Conservation (phyloP, 2,329 filamentous ascomycete genomes). For the Xenoacremonium recifei region DNA sequence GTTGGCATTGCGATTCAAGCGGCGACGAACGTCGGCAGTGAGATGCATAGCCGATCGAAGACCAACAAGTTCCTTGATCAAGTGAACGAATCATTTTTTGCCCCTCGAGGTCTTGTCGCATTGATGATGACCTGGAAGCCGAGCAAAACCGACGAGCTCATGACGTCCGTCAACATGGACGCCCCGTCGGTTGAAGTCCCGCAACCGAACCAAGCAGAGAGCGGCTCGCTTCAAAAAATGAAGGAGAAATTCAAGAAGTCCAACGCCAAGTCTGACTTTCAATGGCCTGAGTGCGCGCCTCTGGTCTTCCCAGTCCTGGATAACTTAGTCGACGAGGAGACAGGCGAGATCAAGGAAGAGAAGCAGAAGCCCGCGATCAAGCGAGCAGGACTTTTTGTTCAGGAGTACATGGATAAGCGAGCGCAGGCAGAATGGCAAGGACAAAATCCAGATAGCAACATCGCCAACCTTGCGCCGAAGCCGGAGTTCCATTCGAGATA, state of each 20-base stretch:
- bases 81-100: conserved; percentile 57
- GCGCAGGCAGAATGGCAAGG: conserved; percentile 5
- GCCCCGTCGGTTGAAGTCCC: too few relatives aligned
- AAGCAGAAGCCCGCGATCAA: conserved; percentile 2
- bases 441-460: neutral
- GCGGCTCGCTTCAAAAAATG: conserved; percentile 1
- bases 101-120: conserved; percentile 55
- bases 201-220: neutral
- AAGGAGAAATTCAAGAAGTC: conserved; percentile 9
- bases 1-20: conserved; percentile 39
- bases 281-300: conserved; percentile 45
- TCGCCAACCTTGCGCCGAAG: conserved; percentile 2
- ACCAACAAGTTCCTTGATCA: conserved; percentile 54
- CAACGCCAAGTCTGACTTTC: conserved; percentile 30
- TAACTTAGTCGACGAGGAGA: neutral
- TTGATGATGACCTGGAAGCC: too few relatives aligned
- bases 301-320: conserved; percentile 48
- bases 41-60: conserved; percentile 37
- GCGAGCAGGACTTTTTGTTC: conserved; percentile 1
- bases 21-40: conserved; percentile 39
- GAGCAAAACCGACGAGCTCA: too few relatives aligned
- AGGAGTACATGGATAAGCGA: conserved; percentile 3
- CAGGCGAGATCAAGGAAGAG: neutral
- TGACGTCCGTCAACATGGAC: too few relatives aligned
- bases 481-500: conserved; percentile 9